Evolutionary conservation across 1,284 basidiomycete genomes (phyloP).

Genomic region (Moesziomyces antarcticus): DNA sequence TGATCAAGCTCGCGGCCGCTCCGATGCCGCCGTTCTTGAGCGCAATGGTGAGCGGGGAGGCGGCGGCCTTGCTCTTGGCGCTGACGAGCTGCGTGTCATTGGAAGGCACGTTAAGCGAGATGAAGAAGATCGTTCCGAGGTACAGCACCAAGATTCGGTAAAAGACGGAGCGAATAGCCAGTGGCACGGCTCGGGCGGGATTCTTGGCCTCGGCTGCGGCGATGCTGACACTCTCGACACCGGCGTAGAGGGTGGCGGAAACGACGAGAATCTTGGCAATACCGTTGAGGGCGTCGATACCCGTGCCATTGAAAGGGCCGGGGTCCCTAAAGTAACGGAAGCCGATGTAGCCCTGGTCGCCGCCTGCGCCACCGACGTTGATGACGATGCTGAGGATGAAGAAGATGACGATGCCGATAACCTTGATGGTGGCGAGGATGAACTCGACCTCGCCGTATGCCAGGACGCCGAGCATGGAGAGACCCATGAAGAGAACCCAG

Average conservation of each 20-base stretch:
- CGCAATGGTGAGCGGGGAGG: conserved; percentile 54
- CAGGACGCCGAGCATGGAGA: conserved; percentile 40
- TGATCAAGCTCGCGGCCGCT: conserved; percentile 47
- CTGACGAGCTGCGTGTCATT: conserved; percentile 37
- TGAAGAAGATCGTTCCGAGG: conserved; percentile 54
- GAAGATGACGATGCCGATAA: conserved; percentile 42
- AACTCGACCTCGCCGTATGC: conserved; percentile 64
- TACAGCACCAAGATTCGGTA: conserved; percentile 80
- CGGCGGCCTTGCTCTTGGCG: conserved; percentile 30
- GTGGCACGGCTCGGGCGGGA: conserved; percentile 43
- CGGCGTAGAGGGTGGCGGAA: conserved; percentile 74
- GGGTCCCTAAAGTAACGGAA: conserved; percentile 66
- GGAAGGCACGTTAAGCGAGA: conserved; percentile 48
- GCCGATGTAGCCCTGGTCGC: conserved; percentile 42
- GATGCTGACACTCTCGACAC: conserved; percentile 73
- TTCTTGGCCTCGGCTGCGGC: conserved; percentile 54
- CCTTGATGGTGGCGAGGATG: conserved; percentile 41
- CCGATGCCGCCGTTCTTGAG: conserved; percentile 45
- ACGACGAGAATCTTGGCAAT: conserved; percentile 75
- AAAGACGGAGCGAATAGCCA: conserved; percentile 73
- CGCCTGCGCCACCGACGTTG: conserved; percentile 40
- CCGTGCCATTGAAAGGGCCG: conserved; percentile 67
- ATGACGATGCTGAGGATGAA: conserved; percentile 52
- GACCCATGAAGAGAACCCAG: conserved; percentile 47
- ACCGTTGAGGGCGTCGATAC: conserved; percentile 52